Conservation (phyloP, 768 basidiomycete genomes). For the Nidula microcarpa region DNA sequence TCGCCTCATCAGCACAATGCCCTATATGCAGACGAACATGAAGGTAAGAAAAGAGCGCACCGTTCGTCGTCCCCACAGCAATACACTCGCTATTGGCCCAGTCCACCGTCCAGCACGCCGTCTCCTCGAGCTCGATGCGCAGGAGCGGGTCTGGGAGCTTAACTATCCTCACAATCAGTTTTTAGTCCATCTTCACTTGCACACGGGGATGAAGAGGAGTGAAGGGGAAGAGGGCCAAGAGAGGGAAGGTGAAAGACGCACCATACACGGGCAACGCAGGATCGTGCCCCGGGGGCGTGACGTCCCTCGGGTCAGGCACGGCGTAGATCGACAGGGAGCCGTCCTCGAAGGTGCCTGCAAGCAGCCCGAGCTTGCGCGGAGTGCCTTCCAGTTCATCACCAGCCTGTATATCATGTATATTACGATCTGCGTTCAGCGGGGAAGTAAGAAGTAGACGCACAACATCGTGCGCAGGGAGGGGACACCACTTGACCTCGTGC, state of each 20-base stretch:
- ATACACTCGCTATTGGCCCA: slow-evolving; percentile 87
- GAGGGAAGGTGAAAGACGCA: slow-evolving; percentile 22
- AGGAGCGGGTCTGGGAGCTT: slow-evolving; percentile 60
- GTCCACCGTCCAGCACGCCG: slow-evolving; percentile 77
- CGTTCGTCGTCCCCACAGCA: slow-evolving; percentile 82
- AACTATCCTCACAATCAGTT: slow-evolving; percentile 33
- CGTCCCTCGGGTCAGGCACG: slow-evolving; percentile 73
- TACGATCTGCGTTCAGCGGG: slow-evolving; percentile 1
- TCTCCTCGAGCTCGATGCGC: slow-evolving; percentile 71
- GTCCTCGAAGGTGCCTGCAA: slow-evolving; percentile 85
- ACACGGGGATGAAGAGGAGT: too few species aligned
- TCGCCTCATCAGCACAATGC: not conserved
- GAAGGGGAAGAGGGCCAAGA: too few species aligned
- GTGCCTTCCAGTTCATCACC: slow-evolving; percentile 1
- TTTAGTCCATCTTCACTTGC: not conserved
- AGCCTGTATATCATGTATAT: not conserved
- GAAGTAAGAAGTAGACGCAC: slow-evolving; percentile 15
- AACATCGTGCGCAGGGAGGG: slow-evolving; percentile 74
- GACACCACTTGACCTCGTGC: slow-evolving; percentile 89
- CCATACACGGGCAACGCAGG: slow-evolving; percentile 41
- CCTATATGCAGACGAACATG: not conserved
- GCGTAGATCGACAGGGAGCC: slow-evolving; percentile 77
- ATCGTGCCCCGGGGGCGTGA: slow-evolving; percentile 26
- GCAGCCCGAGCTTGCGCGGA: slow-evolving; percentile 69
- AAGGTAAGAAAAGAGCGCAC: slow-evolving; percentile 30